Base-by-base conservation (phyloP, 805 yeast species). In the Candida tibetensis region DNA sequence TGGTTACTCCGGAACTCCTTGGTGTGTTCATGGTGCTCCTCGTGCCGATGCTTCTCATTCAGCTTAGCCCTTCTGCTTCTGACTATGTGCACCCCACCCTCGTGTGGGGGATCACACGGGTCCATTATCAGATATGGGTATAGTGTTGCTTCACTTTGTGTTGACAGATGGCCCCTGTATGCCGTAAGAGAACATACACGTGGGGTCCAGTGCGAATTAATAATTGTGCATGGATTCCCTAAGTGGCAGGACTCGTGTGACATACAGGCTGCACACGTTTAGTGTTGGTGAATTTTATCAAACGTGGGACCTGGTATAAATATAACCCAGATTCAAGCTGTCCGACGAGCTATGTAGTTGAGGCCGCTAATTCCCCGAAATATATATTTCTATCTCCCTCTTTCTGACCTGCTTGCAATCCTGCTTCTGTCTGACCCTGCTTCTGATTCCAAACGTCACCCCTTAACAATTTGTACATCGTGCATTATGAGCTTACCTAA, bases 401-500 rank as follows among this genome's bases (percentile, higher is more conserved):
- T n/a, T n/a, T n/a, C n/a, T n/a, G n/a, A n/a, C n/a, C n/a, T n/a
- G n/a, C n/a, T n/a, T n/a, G n/a, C n/a, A n/a, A n/a, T n/a, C n/a
- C n/a, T n/a, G n/a, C n/a, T n/a, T n/a, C n/a, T n/a, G n/a, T n/a
- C n/a, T n/a, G n/a, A n/a, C n/a, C n/a, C n/a, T n/a, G n/a, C n/a
- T n/a, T n/a, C n/a, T n/a, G n/a, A n/a, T n/a, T n/a, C n/a, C n/a
- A n/a, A n/a, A n/a, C n/a, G n/a, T n/a, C n/a, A n/a, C n/a, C n/a
- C n/a, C n/a, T n/a, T n/a, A n/a, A 26, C 33, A 18, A 28, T 16
- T 23, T n/a, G 17, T 7, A 22, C 29, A 13, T 17, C 29, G n/a
- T n/a, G n/a, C 18, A 18, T 29, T 32, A 28, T 14, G 21, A 14
- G 37, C 26, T 53, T 66, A 25, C 71, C 72, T 7, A 49, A 55